Base-by-base conservation (phyloP, 1,284 basidiomycete species). In the Dichomitus squalens region DNA sequence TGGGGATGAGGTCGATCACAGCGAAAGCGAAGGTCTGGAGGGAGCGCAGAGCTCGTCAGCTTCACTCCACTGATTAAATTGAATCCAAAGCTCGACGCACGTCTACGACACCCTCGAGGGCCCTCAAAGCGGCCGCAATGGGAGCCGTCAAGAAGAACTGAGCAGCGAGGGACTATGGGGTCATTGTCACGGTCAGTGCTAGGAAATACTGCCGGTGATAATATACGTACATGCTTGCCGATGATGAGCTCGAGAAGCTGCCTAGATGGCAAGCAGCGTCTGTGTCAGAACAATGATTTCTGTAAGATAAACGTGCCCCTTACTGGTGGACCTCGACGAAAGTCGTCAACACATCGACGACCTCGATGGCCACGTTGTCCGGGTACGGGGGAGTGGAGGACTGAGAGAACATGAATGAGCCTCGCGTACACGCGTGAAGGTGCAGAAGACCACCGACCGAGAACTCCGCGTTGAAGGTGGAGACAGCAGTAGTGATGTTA, bases 281-380 rank as follows among this genome's bases (percentile, higher is more conserved):
- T 21, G n/a, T 12, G 9, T 23, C n/a, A 40, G 18, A 4, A 21
- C 14, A n/a, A 25, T n/a, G n/a, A 2, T 18, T n/a, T 3, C 12
- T 27, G 7, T 3, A 21, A 11, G 14, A 34, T 14, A 16, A 1
- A 16, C 20, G 6, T 6, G 14, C 16, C 3, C 9, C 52, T 12
- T 48, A 47, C 52, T 53, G 52, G 44, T 53, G 52, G 33, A 55
- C 48, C 16, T 34, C n/a, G 38, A 55, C 53, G 33, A 55, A 55
- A 18, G 47, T 49, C 23, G 53, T 55, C 33, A 55, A 25, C 29
- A 55, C 53, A 7, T 27, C 40, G 48, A 55, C 53, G 29, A 55
- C 39, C 16, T 35, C 34, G 20, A 27, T 9, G 5, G 53, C 53
- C n/a, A n/a, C 48, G 12, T 9, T 4, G 48, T 55, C 53, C 6